Evolutionary conservation across 2,329 filamentous ascomycete genomes (phyloP), one percentile per base, ranked within the genome.

Genomic region (Fusarium sublunatum): DNA sequence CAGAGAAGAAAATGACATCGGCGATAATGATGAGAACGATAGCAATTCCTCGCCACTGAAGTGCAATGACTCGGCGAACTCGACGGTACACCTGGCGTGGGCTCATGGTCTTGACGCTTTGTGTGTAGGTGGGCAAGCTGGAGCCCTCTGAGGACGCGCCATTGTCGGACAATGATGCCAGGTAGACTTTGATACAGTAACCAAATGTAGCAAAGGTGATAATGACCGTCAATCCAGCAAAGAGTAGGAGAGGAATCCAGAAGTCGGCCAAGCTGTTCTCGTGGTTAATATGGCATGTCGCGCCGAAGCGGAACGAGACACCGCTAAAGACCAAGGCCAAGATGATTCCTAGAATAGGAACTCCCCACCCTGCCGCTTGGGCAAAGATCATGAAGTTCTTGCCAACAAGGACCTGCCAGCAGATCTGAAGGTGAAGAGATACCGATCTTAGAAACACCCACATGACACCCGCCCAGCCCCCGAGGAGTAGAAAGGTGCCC

Each of bases 341-440:
- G 4, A 88, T 83, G 63, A 96, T 86, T 32, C 92, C 91, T 19
- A 92, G 78, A 24, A 88, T 83, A 3, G 93, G 92, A 41, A 98
- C 83, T 15, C 90, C 91, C 91, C 94, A 97, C 61, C 95, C 95
- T 8, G 88, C 79, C 13, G 85, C 83, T 71, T 97, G 88, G 4
- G 94, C 88, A 65, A 86, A 85, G 81, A 92, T 92, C 87, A 97
- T 97, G 77, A 97, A 98, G 70, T 85, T 91, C 40, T 88, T 86
- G 35, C 95, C 95, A 5, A 96, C 91, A 7, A 94, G 88, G 31
- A 96, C 84, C 75, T 98, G 93, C 95, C 95, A 99, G 81, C 93
- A 97, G 65, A 99, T 97, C 76, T 98, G 95, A 25, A 99, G 87
- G 76, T 99, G 95, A 70, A 99, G 89, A 5, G 93, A 96, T 31